Percentiles rank a stretch among this genome's conserved stretches.
Evolutionary conservation across 768 basidiomycete species (phyloP).

Genomic region (Pseudohyphozyma bogoriensis): DNA sequence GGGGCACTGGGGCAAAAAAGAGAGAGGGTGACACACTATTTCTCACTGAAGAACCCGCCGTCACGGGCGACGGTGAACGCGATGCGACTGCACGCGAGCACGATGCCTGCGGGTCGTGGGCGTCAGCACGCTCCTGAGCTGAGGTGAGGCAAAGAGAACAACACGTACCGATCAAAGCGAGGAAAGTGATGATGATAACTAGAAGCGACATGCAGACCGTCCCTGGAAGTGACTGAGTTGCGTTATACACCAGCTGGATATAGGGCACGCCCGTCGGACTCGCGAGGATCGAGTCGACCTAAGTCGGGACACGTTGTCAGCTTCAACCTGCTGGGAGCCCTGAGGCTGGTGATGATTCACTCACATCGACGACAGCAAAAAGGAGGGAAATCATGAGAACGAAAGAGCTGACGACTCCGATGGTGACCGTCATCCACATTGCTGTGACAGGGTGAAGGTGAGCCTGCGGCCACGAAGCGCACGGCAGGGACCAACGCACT

Average conservation of each 20-base stretch:
- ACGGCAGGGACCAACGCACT: not conserved
- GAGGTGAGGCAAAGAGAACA: not conserved
- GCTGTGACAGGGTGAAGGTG: not conserved
- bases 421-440: not conserved
- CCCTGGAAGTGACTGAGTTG: not conserved
- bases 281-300: not conserved
- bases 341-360: no score
- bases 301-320: no score
- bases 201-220: not conserved
- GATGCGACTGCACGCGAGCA: not conserved
- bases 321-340: no score
- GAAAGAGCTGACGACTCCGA: not conserved
- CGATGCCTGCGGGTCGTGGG: not conserved
- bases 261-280: not conserved
- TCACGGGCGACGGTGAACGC: not conserved
- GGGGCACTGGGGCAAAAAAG: not conserved
- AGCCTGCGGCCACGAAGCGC: not conserved
- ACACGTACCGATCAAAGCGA: not conserved
- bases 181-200: not conserved
- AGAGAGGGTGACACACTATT: not conserved
- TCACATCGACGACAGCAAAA: not conserved
- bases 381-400: not conserved
- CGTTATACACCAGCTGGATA: not conserved
- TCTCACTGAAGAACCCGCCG: not conserved
- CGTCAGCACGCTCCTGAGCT: not conserved